Conservation (phyloP, 331 rosid species). For the Phaseolus coccineus region DNA sequence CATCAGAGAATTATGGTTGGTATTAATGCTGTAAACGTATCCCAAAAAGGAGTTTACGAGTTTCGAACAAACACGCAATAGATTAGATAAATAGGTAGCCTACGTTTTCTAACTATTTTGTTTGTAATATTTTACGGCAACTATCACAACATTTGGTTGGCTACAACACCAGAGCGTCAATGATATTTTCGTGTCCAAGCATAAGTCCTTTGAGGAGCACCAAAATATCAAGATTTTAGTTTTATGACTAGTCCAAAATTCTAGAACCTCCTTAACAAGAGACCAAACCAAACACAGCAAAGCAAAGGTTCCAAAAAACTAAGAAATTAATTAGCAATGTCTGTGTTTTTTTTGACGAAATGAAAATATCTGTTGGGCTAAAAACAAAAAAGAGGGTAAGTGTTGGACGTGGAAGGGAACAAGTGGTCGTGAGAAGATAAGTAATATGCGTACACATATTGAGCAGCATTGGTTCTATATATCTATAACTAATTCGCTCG, state of each 20-base stretch:
- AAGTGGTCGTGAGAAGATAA: slow-evolving; percentile 65
- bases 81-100: not conserved
- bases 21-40: not conserved
- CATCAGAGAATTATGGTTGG: too few relatives aligned
- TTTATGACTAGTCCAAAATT: slow-evolving; percentile 20
- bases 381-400: not conserved
- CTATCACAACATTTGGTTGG: slow-evolving; percentile 42
- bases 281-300: not conserved
- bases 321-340: not conserved
- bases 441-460: slow-evolving; percentile 63
- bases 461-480: slow-evolving; percentile 29
- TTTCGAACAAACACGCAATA: slow-evolving; percentile 5
- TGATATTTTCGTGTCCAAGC: slow-evolving; percentile 41
- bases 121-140: slow-evolving; percentile 23
- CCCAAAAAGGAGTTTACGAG: not conserved
- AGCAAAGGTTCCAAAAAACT: not conserved
- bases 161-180: not conserved
- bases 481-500: not conserved
- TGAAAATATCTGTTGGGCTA: not conserved
- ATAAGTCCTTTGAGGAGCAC: not conserved
- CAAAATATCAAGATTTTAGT: slow-evolving; percentile 43
- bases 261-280: not conserved
- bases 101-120: slow-evolving; percentile 20
- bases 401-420: slow-evolving; percentile 51
- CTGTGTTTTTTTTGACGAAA: not conserved